Evolutionary conservation across 1,139 yeast genomes (phyloP).

Genomic region (Yamadazyma taylorii): DNA sequence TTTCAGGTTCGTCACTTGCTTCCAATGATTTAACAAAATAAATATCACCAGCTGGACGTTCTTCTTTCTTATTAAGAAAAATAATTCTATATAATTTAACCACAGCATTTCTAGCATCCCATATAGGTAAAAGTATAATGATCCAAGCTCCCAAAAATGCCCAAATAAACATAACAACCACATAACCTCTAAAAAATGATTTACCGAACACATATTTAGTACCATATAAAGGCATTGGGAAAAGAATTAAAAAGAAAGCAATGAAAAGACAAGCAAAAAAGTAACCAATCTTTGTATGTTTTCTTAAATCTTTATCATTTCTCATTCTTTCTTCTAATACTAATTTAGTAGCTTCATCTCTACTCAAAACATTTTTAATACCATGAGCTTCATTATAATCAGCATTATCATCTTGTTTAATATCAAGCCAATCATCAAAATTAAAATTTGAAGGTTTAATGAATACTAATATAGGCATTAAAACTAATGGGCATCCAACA

Average conservation of each 20-base stretch:
- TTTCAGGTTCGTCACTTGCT: background rate
- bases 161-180: constrained; percentile 32
- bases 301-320: constrained; percentile 21
- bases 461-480: constrained; percentile 22
- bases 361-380: constrained; percentile 10
- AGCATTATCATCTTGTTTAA: constrained; percentile 32
- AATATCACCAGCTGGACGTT: constrained; percentile 16
- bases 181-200: constrained; percentile 32
- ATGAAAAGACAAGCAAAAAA: constrained; percentile 15
- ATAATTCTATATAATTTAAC: constrained; percentile 10
- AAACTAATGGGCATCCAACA: constrained; percentile 26
- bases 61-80: constrained; percentile 11
- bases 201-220: constrained; percentile 30
- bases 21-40: constrained; percentile 14
- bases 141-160: constrained; percentile 29
- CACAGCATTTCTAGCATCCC: constrained; percentile 28
- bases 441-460: constrained; percentile 31
- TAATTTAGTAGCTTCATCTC: constrained; percentile 23
- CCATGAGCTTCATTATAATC: constrained; percentile 20
- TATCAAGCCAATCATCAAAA: constrained; percentile 19
- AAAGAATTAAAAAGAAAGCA: constrained; percentile 23
- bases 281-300: constrained; percentile 22
- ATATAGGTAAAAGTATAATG: constrained; percentile 37
- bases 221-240: constrained; percentile 32
- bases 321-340: constrained; percentile 22